Evolutionary conservation across 768 basidiomycete species (phyloP).

Genomic region (Suillus occidentalis): DNA sequence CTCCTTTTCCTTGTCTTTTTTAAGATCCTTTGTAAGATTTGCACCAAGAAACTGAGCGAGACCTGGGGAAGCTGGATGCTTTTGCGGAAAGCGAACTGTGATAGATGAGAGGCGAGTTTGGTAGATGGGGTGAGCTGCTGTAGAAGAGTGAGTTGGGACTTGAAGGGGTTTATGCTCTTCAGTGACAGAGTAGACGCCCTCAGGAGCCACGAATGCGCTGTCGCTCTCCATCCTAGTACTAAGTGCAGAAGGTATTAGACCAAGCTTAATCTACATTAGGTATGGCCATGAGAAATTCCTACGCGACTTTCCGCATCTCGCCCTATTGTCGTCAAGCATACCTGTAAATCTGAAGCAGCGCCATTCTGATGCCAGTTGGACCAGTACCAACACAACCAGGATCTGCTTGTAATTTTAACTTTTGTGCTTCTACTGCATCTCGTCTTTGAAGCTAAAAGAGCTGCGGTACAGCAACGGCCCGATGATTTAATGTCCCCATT

Average conservation of each 20-base stretch:
- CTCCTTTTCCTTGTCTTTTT: constrained; percentile 51
- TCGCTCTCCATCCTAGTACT: constrained; percentile 59
- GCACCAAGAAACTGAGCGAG: constrained; percentile 69
- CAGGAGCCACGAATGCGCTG: constrained; percentile 82
- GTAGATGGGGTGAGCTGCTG: constrained; percentile 36
- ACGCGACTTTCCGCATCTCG: neutral
- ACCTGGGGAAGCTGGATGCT: constrained; percentile 54
- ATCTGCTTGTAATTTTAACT: no score
- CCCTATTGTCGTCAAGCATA: no score
- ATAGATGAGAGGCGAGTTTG: constrained; percentile 66
- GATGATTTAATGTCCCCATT: neutral
- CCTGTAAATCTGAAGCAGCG: no score
- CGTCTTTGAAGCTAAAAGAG: no score
- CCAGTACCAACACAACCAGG: no score
- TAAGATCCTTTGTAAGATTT: constrained; percentile 55
- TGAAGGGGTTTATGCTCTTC: constrained; percentile 77
- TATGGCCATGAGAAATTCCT: constrained; percentile 1
- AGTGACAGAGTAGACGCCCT: constrained; percentile 86
- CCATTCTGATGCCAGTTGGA: no score
- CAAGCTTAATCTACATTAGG: neutral
- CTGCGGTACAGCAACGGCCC: neutral
- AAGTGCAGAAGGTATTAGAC: neutral
- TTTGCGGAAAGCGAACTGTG: constrained; percentile 63
- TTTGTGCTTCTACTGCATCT: no score
- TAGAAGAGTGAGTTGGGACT: constrained; percentile 39